A percentile compares a stretch with the other conserved stretches of the same genome.
phyloP scores from a whole-genome alignment of 2,329 filamentous ascomycete genomes.

The Anisogramma anomala region DNA sequence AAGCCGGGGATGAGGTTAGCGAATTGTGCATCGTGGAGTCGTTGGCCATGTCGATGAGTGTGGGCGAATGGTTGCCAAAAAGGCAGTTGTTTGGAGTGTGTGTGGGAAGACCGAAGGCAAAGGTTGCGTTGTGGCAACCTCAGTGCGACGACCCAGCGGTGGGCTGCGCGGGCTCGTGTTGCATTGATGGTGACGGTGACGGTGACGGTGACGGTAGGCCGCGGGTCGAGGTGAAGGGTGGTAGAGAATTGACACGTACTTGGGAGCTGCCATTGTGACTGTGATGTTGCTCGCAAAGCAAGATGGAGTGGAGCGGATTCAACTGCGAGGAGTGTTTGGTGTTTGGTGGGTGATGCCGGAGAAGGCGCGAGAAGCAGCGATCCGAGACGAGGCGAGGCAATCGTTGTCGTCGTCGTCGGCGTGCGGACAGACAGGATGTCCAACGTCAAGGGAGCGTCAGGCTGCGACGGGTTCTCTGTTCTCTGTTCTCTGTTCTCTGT shows the following conservation, averaged over 20 bases:
- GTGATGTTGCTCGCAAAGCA: not conserved
- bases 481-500: too few species aligned
- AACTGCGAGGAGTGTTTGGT: too few species aligned
- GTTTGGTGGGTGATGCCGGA: not conserved
- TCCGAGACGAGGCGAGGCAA: not conserved
- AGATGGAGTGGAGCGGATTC: not conserved
- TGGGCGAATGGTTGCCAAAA: not conserved
- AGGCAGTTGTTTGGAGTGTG: not conserved
- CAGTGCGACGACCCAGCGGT: not conserved
- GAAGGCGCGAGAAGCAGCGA: not conserved
- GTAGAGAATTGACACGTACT: not conserved
- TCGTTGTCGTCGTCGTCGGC: not conserved
- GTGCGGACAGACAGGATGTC: not conserved
- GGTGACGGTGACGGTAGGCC: not conserved
- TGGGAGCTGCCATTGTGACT: conserved; percentile 6
- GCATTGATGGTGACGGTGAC: not conserved
- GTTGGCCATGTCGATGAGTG: too few species aligned
- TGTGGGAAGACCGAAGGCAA: not conserved
- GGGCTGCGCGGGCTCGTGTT: not conserved
- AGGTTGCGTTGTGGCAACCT: not conserved
- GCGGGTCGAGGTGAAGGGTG: not conserved
- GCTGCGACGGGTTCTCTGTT: not conserved
- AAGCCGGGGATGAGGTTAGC: conserved; percentile 5
- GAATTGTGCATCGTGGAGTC: conserved; percentile 3
- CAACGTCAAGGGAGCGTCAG: not conserved